Base-by-base conservation (phyloP, 2,329 filamentous ascomycete genomes). In the Hymenoscyphus salicellus region DNA sequence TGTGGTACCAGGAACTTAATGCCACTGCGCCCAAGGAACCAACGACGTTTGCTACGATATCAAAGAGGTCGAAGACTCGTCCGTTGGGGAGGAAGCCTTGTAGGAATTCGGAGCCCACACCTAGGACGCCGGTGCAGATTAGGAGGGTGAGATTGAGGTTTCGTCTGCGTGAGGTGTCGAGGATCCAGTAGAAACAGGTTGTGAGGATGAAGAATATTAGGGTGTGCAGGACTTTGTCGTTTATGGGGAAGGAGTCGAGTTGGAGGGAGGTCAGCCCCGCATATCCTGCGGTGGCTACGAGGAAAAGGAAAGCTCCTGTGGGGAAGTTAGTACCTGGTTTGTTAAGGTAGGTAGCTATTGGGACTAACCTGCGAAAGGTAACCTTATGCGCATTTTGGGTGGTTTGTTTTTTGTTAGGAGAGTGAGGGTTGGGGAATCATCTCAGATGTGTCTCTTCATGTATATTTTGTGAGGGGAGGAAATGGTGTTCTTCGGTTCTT, bases 121-220 rank as follows among this genome's bases (percentile, higher is more conserved):
- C 88, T 2, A 93, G 82, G 28, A 77, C 79, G 52, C 89, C 78
- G 5, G 93, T 96, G 79, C 92, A 96, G 66, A 92, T 82, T 26
- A 92, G 76, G 30, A 97, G 80, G 16, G 93, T 96, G 69, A 97
- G 80, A 78, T 99, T 90, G 58, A 97, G 81, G 23, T 88, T 89
- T 71, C 94, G 91, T 60, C 94, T 89, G 68, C 95, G 91, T 68
- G 88, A 90, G 61, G 93, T 96, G 77, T 99, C 95, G 72, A 97
- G 80, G 75, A 97, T 91, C 93, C 95, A 99, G 86, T 99, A 99
- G 83, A 98, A 98, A 71, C 85, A 80, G 69, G 91, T 78, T 17
- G 94, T 97, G 61, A 99, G 84, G 70, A 92, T 76, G 83, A 98
- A 97, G 82, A 99, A 98, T 72, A 91, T 93, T 65, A 93, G 67